Conservation (phyloP, 805 yeast species). For the Metschnikowia chrysomelidarum region DNA sequence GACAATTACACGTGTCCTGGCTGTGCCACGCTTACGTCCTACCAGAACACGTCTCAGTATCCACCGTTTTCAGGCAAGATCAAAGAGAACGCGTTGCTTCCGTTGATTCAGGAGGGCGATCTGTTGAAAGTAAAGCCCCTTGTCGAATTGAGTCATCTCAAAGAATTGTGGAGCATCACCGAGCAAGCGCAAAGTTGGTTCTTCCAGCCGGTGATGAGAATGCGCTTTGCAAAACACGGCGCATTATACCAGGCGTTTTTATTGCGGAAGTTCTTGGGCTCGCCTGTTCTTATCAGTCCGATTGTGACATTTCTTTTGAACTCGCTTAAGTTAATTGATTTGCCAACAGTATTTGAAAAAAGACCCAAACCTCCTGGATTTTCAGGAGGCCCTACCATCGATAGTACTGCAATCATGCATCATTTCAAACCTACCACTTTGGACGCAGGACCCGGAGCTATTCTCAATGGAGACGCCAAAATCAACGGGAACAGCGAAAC, state of each 20-base stretch:
- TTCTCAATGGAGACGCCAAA: no score
- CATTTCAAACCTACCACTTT: no score
- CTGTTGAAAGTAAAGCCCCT: conserved; percentile 8
- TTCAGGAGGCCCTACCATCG: background rate
- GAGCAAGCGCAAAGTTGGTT: conserved; percentile 7
- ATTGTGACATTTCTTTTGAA: conserved; percentile 4
- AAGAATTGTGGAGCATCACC: conserved; percentile 1
- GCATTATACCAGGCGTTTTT: conserved; percentile 13
- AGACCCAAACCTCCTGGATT: conserved; percentile 1
- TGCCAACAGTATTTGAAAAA: conserved; percentile 3
- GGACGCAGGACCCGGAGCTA: no score
- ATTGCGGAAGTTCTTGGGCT: conserved; percentile 17
- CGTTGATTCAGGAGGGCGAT: conserved; percentile 7
- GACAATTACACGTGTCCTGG: conserved; percentile 19
- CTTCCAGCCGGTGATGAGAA: conserved; percentile 4
- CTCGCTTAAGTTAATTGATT: conserved; percentile 4
- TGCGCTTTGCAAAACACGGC: conserved; percentile 1
- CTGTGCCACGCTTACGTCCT: conserved; percentile 9
- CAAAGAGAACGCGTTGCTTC: conserved; percentile 2
- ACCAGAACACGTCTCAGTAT: conserved; percentile 1
- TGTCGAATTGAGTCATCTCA: conserved; percentile 9
- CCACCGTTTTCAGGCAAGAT: conserved; percentile 3
- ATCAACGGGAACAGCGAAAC: no score
- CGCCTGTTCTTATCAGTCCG: conserved; percentile 9
- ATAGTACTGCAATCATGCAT: no score